These are phyloP conservation scores for Dorcoceras hygrometricum DNA, from an alignment of 257 asterid genomes.

Conservation along the genomic window DNA sequence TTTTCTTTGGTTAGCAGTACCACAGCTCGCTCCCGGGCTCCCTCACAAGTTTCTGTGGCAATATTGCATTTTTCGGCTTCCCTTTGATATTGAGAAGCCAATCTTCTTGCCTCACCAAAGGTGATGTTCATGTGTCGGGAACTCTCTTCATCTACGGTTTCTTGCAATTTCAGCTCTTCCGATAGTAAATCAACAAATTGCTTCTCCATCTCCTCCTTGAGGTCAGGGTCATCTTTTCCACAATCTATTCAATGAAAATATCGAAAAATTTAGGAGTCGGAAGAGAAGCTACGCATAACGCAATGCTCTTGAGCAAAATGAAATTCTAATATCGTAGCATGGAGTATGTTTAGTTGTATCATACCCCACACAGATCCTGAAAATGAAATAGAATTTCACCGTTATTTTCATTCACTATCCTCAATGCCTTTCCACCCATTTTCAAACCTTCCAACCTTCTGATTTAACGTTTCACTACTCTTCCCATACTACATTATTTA, in stretches of 20 bases:
- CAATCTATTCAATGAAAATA: slow-evolving; percentile 50
- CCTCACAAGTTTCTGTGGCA: slow-evolving; percentile 92
- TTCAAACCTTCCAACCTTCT: background rate
- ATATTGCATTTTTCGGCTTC: slow-evolving; percentile 91
- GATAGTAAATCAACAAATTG: slow-evolving; percentile 78
- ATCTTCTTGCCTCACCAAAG: slow-evolving; percentile 74
- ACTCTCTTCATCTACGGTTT: slow-evolving; percentile 58
- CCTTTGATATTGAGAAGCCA: slow-evolving; percentile 74
- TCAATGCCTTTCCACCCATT: background rate
- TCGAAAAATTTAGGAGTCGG: background rate
- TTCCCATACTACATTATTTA: too few species aligned
- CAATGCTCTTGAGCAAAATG: background rate
- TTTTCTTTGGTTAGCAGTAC: slow-evolving; percentile 67
- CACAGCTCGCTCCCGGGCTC: slow-evolving; percentile 71
- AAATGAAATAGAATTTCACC: too few species aligned
- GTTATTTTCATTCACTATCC: background rate
- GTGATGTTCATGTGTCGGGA: slow-evolving; percentile 77
- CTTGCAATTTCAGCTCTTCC: slow-evolving; percentile 88
- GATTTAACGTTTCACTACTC: background rate
- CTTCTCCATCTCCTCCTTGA: slow-evolving; percentile 94
- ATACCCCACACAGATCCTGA: background rate
- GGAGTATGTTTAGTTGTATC: background rate
- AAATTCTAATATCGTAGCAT: background rate
- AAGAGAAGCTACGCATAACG: background rate
- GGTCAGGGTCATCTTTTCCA: slow-evolving; percentile 91